Evolutionary conservation across 371 early-diverging fungal genomes (phyloP).

Genomic region (Gilbertella persicaria): DNA sequence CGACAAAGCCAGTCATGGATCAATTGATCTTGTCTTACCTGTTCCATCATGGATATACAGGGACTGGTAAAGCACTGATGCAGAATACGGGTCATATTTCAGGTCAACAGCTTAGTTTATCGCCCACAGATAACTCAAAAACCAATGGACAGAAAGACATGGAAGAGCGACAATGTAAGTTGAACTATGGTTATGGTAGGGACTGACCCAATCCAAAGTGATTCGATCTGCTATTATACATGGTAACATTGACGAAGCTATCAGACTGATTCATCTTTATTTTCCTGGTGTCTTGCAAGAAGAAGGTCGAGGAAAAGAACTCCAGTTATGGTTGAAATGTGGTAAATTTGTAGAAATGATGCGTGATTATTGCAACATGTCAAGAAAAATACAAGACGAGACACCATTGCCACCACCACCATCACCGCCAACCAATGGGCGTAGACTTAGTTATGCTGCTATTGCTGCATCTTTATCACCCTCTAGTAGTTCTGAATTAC

Average conservation of each 20-base stretch:
- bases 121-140: slow-evolving; percentile 9
- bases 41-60: slow-evolving; percentile 76
- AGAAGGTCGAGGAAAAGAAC: slow-evolving; percentile 48
- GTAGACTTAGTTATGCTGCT: slow-evolving; percentile 38
- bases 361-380: slow-evolving; percentile 24
- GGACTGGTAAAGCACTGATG: slow-evolving; percentile 67
- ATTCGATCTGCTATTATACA: slow-evolving; percentile 66
- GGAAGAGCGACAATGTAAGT: slow-evolving; percentile 34
- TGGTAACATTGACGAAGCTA: slow-evolving; percentile 77
- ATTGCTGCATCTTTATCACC: slow-evolving; percentile 36
- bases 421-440: neutral
- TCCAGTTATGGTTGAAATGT: slow-evolving; percentile 75
- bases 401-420: neutral
- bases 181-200: neutral
- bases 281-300: slow-evolving; percentile 65
- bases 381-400: neutral
- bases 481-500: too few relatives aligned
- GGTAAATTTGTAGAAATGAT: slow-evolving; percentile 89
- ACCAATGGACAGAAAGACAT: slow-evolving; percentile 28
- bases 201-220: slow-evolving; percentile 32
- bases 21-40: slow-evolving; percentile 75
- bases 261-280: slow-evolving; percentile 56
- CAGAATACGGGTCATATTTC: slow-evolving; percentile 16
- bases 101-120: slow-evolving; percentile 10
- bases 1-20: slow-evolving; percentile 38